These are phyloP conservation scores for Mycosarcoma maydis DNA, from an alignment of 1,284 basidiomycete genomes.

Conservation along the genomic window DNA sequence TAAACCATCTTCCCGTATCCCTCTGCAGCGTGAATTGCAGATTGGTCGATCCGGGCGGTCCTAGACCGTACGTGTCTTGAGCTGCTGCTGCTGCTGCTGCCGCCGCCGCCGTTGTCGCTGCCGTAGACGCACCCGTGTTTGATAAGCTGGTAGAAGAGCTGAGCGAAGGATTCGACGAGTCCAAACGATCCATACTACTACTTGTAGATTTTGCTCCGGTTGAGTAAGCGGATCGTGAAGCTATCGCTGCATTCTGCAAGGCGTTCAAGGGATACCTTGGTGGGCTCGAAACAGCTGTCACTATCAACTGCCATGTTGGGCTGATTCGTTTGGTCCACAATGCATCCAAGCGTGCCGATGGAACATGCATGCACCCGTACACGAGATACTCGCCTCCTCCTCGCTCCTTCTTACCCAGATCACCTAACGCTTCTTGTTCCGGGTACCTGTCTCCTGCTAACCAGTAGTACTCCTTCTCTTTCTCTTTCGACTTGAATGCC, in stretches of 20 bases:
- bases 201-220: background rate
- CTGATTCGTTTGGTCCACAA: constrained; percentile 82
- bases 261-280: constrained; percentile 52
- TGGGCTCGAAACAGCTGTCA: constrained; percentile 63
- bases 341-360: constrained; percentile 85
- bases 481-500: constrained; percentile 70
- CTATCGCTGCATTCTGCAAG: constrained; percentile 11
- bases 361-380: constrained; percentile 90
- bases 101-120: constrained; percentile 4
- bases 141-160: background rate
- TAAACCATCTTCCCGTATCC: constrained; percentile 89
- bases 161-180: constrained; percentile 8
- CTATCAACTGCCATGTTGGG: constrained; percentile 68
- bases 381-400: constrained; percentile 79
- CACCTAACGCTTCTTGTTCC: background rate
- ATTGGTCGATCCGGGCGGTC: constrained; percentile 59
- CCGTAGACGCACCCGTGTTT: background rate
- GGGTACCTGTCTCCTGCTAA: constrained; percentile 12
- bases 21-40: constrained; percentile 89
- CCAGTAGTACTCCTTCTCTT: constrained; percentile 69
- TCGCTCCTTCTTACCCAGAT: background rate
- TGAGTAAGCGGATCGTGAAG: constrained; percentile 3
- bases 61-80: constrained; percentile 11
- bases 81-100: constrained; percentile 15
- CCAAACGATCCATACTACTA: constrained; percentile 7